phyloP scores from a whole-genome alignment of 176 grass and related monocot genomes.

The Tillandsia fasciculata region DNA sequence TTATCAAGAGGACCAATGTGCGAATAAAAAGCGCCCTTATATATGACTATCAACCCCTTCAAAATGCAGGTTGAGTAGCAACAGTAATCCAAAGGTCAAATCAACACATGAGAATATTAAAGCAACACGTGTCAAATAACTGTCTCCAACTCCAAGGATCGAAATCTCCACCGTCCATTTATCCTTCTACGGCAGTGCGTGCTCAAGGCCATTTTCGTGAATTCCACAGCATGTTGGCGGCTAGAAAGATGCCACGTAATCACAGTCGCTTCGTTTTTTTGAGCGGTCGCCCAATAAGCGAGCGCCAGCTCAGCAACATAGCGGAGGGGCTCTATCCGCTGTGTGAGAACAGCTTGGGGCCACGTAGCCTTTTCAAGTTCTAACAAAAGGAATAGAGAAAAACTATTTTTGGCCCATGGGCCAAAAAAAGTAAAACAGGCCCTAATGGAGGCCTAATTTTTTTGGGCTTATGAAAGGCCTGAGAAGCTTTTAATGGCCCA shows the following conservation, averaged over 20 bases:
- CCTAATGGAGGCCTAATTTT: too few species aligned
- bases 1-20: too few species aligned
- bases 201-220: background rate
- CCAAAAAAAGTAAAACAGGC: too few species aligned
- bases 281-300: background rate
- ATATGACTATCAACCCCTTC: too few species aligned
- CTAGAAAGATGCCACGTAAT: background rate
- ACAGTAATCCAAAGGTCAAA: too few species aligned
- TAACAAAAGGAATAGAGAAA: background rate
- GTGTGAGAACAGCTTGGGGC: background rate
- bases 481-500: too few species aligned
- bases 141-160: background rate
- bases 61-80: too few species aligned
- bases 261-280: background rate
- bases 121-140: too few species aligned
- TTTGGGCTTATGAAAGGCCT: too few species aligned
- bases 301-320: background rate
- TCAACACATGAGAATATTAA: too few species aligned
- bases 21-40: too few species aligned
- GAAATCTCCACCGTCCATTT: background rate
- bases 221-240: background rate
- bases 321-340: background rate
- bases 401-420: too few species aligned
- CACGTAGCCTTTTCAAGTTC: conserved; percentile 1
- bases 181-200: background rate